A percentile compares a stretch with the other conserved stretches of the same genome.
phyloP scores from a whole-genome alignment of 352 stramenopile genomes.

The Phytophthora podocarpi region DNA sequence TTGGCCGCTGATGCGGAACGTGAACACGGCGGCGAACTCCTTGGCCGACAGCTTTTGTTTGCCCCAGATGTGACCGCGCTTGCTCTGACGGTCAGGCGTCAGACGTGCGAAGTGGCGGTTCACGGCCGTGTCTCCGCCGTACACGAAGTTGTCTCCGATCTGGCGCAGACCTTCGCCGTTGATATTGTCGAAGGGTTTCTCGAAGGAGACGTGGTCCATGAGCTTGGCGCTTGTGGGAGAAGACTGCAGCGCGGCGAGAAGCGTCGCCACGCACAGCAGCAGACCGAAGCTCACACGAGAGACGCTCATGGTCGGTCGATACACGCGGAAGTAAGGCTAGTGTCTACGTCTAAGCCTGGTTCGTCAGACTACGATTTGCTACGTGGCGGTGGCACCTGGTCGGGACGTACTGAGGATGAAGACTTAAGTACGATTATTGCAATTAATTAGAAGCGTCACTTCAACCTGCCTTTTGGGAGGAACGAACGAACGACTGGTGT shows the following conservation, averaged over 20 bases:
- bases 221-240: conserved; percentile 35
- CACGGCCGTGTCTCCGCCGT: conserved; percentile 66
- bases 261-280: conserved; percentile 27
- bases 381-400: conserved; percentile 21
- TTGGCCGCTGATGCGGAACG: conserved; percentile 86
- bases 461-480: no score
- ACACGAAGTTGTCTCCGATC: conserved; percentile 58
- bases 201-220: conserved; percentile 64
- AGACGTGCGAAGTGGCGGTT: conserved; percentile 86
- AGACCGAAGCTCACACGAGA: conserved; percentile 16
- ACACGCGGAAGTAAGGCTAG: background rate
- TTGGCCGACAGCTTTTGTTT: conserved; percentile 59
- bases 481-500: no score
- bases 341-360: no score
- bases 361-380: no score
- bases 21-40: conserved; percentile 81
- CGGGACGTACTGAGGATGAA: background rate
- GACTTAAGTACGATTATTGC: conserved; percentile 29
- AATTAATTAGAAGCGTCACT: background rate
- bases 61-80: conserved; percentile 77
- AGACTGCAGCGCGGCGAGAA: conserved; percentile 26
- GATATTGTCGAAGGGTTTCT: conserved; percentile 84
- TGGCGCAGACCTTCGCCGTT: conserved; percentile 60
- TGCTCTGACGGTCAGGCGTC: conserved; percentile 81
- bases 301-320: conserved; percentile 25